These are phyloP conservation scores for Chalciporus sphaerocephalus DNA, from an alignment of 768 basidiomycete species.

Conservation along the genomic window DNA sequence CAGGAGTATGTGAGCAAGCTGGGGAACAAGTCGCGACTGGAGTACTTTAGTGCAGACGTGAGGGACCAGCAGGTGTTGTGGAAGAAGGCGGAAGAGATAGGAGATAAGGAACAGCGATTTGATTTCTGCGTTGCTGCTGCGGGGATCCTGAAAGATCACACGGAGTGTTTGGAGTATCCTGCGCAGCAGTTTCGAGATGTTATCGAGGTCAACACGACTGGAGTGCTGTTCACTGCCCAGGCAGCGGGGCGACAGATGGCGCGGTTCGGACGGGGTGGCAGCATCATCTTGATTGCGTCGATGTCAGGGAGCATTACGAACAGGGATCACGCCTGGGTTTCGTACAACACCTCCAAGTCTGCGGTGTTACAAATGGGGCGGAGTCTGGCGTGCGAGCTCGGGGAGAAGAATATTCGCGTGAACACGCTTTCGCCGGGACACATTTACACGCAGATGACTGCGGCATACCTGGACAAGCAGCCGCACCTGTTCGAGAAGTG, in stretches of 20 bases:
- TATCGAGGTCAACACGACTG: conserved; percentile 60
- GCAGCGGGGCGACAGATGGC: conserved; percentile 58
- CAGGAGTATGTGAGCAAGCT: conserved; percentile 48
- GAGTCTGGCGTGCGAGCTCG: conserved; percentile 80
- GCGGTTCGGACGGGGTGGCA: conserved; percentile 43
- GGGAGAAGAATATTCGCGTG: conserved; percentile 59
- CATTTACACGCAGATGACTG: conserved; percentile 76
- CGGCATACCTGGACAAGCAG: conserved; percentile 60
- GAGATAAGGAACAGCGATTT: conserved; percentile 62
- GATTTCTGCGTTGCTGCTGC: conserved; percentile 78
- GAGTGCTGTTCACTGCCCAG: conserved; percentile 58
- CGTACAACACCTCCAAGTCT: conserved; percentile 75
- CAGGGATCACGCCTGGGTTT: conserved; percentile 67
- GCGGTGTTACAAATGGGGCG: conserved; percentile 78
- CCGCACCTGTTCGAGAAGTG: conserved; percentile 62
- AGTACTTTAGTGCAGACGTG: conserved; percentile 66
- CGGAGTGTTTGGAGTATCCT: conserved; percentile 62
- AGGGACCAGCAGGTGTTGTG: conserved; percentile 58
- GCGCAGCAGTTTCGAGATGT: conserved; percentile 64
- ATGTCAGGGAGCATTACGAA: conserved; percentile 71
- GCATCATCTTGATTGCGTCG: conserved; percentile 56
- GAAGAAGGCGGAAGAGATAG: conserved; percentile 55
- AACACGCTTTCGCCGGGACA: conserved; percentile 75
- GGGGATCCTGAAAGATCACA: conserved; percentile 59
- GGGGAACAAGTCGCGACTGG: conserved; percentile 40